Evolutionary conservation across 805 yeast genomes (phyloP), one percentile per base, ranked within the genome.

Genomic region (Lipomyces sp.): DNA sequence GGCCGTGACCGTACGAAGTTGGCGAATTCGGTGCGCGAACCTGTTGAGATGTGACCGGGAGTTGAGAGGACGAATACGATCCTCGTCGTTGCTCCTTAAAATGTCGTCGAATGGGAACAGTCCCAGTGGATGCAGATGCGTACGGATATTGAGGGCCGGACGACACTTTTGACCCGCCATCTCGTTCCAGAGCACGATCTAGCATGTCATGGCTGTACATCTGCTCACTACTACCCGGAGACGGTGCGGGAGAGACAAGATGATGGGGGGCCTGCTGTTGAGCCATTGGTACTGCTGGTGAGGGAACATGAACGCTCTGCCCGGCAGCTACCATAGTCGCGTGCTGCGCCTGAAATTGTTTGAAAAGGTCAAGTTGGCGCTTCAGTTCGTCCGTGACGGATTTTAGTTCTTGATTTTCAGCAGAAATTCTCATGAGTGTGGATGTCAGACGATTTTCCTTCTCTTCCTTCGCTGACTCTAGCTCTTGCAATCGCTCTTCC

Each of bases 401-500:
- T 57, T 64, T 64, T 37, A 81, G 71, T 57, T 72, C 73, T 64
- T 75, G 77, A 69, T 81, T 81, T 66, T 81, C 82, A n/a, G 71
- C 65, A 1, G 72, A 59, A 35, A 76, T 66, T 29, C 74, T 69
- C 54, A 72, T 59, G 13, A 77, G 66, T 30, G 67, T 62, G 30
- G n/a, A 39, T 8, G 62, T 64, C 53, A 62, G 54, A 57, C 59
- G 58, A 0, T 58, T 39, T 33, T 71, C 69, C 67, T 69, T 73
- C 83, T 84, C 60, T 81, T 79, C 90, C 64, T 84, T 83, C 72
- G 86, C 93, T 70, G 85, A 83, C 77, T 89, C 94, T 61, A 87
- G 83, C 73, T 85, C 90, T 75, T 83, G 79, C 64, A 89, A 81
- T 77, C 86, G 86, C 60, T 83, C 85, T 75, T 91, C 97, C 63